A percentile compares a stretch with the other conserved stretches of the same genome.
Evolutionary conservation across 768 basidiomycete genomes (phyloP).

Genomic region (Pisolithus albus): DNA sequence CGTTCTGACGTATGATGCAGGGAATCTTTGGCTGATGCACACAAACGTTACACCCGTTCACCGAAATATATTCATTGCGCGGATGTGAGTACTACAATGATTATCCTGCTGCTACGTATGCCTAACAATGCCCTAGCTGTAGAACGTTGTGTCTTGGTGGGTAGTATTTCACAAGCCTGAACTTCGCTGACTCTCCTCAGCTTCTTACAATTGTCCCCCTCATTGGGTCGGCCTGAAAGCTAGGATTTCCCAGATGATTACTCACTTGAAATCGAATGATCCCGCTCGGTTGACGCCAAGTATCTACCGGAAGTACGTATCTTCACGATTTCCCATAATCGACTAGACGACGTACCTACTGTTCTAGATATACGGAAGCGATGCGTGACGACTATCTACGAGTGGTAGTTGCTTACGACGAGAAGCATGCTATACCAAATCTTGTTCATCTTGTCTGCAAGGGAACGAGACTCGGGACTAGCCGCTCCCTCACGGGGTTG

Average conservation of each 20-base stretch:
- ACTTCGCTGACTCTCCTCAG: slow-evolving; percentile 10
- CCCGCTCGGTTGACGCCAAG: background rate
- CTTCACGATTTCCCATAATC: background rate
- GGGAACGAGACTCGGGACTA: background rate
- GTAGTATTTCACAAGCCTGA: background rate
- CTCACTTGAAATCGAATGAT: slow-evolving; percentile 2
- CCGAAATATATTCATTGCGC: no score
- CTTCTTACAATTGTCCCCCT: slow-evolving; percentile 28
- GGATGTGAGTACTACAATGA: no score
- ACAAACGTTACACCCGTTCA: no score
- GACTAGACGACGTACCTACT: background rate
- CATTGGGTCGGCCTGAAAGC: slow-evolving; percentile 3
- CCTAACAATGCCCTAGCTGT: slow-evolving; percentile 31
- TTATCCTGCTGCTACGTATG: background rate
- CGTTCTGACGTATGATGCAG: no score
- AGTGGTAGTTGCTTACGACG: background rate
- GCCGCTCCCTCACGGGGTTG: background rate
- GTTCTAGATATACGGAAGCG: background rate
- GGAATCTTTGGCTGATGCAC: no score
- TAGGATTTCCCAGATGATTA: slow-evolving; percentile 4
- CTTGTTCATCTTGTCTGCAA: slow-evolving; percentile 4
- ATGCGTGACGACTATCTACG: slow-evolving; percentile 5
- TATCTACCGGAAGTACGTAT: slow-evolving; percentile 10
- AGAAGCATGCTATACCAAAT: no score
- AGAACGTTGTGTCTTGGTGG: slow-evolving; percentile 16